phyloP scores from a whole-genome alignment of 2,329 filamentous ascomycete species.

The Magnaporthiopsis poae region DNA sequence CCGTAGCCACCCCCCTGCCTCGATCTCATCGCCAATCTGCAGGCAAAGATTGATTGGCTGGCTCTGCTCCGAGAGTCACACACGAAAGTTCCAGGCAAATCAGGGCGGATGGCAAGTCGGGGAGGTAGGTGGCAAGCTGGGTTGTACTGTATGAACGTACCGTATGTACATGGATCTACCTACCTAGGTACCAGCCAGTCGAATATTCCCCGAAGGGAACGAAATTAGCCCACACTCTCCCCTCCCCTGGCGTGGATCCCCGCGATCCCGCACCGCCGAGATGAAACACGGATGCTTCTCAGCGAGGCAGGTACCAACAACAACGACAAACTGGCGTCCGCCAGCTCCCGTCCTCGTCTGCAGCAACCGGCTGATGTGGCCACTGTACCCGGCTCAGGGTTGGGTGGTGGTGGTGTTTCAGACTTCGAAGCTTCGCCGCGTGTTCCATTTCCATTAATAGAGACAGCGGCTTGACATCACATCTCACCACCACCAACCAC shows the following conservation, averaged over 20 bases:
- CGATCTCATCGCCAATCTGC: not conserved
- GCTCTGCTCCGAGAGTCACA: not conserved
- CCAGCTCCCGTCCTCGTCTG: no score
- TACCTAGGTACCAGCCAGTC: not conserved
- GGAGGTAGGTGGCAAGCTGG: not conserved
- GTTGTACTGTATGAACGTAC: no score
- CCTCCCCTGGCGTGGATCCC: not conserved
- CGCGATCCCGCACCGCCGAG: not conserved
- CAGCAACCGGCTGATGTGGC: no score
- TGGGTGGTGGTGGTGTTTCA: not conserved
- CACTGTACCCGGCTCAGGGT: not conserved
- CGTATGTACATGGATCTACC: no score
- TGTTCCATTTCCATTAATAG: slow-evolving; percentile 1
- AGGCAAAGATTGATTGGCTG: not conserved
- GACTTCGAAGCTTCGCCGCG: not conserved
- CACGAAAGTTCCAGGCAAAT: not conserved
- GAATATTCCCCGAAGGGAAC: not conserved
- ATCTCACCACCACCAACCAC: not conserved
- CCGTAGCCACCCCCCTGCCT: not conserved
- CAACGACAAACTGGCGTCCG: no score
- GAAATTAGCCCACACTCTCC: not conserved
- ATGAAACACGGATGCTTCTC: no score
- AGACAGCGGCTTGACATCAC: not conserved
- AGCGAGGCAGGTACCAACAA: no score
- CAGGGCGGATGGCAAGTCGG: not conserved